Evolutionary conservation across 345 rosid genomes (phyloP).

Genomic region (Gossypium raimondii): DNA sequence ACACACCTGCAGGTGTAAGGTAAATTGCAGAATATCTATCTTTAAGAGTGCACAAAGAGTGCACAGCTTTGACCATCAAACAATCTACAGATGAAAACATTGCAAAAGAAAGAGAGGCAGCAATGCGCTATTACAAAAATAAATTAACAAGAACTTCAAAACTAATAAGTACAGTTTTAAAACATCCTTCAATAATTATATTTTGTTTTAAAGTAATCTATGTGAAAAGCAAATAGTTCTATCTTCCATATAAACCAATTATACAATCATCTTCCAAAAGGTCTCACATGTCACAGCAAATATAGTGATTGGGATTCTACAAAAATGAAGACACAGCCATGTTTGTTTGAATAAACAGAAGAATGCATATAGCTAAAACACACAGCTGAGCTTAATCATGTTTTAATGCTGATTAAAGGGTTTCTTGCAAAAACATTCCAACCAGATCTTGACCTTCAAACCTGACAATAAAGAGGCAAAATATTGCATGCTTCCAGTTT

Average conservation of each 20-base stretch:
- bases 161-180: background rate
- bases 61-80: background rate
- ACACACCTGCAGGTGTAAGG: background rate
- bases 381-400: background rate
- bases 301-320: background rate
- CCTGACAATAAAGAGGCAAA: background rate
- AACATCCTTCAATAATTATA: background rate
- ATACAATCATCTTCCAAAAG: background rate
- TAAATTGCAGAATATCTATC: background rate
- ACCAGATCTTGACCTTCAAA: background rate
- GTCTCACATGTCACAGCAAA: background rate
- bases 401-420: background rate
- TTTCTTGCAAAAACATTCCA: background rate
- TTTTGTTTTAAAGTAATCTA: background rate
- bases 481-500: background rate
- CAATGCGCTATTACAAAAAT: background rate
- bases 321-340: background rate
- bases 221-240: background rate
- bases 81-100: background rate
- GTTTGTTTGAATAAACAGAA: background rate
- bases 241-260: background rate
- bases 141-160: background rate
- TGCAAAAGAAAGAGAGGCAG: background rate
- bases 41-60: background rate
- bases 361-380: background rate